Evolutionary conservation across 2,329 filamentous ascomycete genomes (phyloP).

Genomic region (Verticillium longisporum): DNA sequence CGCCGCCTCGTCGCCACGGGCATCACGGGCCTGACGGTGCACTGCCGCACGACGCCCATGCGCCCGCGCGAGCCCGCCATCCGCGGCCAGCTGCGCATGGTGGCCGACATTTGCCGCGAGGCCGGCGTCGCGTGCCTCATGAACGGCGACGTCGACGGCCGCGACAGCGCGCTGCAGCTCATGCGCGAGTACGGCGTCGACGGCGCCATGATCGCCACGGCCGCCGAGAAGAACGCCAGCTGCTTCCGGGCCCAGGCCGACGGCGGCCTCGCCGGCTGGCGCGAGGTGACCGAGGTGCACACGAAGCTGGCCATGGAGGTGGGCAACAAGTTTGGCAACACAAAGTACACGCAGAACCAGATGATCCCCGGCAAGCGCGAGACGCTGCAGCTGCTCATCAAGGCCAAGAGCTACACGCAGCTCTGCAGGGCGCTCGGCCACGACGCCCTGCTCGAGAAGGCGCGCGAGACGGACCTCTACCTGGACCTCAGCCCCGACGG

Average conservation of each 20-base stretch:
- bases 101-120: slow-evolving; percentile 71
- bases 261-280: slow-evolving; percentile 68
- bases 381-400: slow-evolving; percentile 53
- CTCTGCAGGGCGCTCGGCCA: slow-evolving; percentile 60
- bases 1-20: slow-evolving; percentile 74
- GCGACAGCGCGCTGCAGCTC: slow-evolving; percentile 65
- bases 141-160: slow-evolving; percentile 82
- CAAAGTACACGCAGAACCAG: slow-evolving; percentile 82
- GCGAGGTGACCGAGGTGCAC: slow-evolving; percentile 70
- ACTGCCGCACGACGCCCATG: slow-evolving; percentile 96
- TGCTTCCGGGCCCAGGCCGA: slow-evolving; percentile 67
- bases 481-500: slow-evolving; percentile 51
- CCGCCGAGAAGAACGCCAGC: slow-evolving; percentile 85
- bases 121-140: slow-evolving; percentile 88
- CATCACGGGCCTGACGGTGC: slow-evolving; percentile 85
- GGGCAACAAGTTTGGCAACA: slow-evolving; percentile 86
- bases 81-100: slow-evolving; percentile 76
- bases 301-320: slow-evolving; percentile 65
- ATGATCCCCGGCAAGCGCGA: slow-evolving; percentile 75
- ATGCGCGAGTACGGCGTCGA: slow-evolving; percentile 78
- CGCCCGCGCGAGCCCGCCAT: slow-evolving; percentile 83
- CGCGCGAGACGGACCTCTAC: slow-evolving; percentile 57
- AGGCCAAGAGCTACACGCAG: slow-evolving; percentile 64
- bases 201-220: slow-evolving; percentile 93
- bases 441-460: slow-evolving; percentile 55